Evolutionary conservation across 2,329 filamentous ascomycete genomes (phyloP), one percentile per base, ranked within the genome.

Genomic region (Fusarium cyanostomum): DNA sequence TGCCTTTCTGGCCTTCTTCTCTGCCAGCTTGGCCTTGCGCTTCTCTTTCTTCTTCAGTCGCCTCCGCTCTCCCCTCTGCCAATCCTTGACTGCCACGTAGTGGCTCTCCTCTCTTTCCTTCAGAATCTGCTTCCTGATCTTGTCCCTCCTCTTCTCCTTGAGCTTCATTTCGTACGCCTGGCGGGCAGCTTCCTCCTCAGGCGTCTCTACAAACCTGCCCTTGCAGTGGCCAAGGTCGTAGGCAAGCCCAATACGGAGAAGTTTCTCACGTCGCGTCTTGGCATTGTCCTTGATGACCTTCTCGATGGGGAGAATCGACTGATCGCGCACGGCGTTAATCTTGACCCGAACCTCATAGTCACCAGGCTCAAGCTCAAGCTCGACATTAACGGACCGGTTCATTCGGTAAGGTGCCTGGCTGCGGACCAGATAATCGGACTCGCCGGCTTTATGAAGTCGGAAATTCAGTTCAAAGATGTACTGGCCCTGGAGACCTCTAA

Each of bases 281-380:
- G 88, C 90, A 53, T 87, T 85, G 8, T 82, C 80, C 45, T 86
- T 84, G 21, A 94, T 85, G 2, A 90, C 86, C 33, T 92, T 84
- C 62, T 92, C 89, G 13, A 90, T 84, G 1, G 79, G 77, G 24
- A 79, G 52, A 2, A 78, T 81, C 1, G 79, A 75, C 8, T 82
- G 77, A 24, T 81, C 73, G n/a, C 89, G 85, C 15, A 82, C 83
- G 2, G 90, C 90, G 8, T 88, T 87, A 56, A 95, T 84, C 72
- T 91, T 92, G 74, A 94, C 84, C 18, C 92, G 81, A 5, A 96
- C 86, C 7, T 86, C 86, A 75, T 96, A 96, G 38, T 84, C 86
- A 10, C 92, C 92, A 0, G 89, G 84, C 16, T 91, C 87, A 24
- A 96, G 85, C 31, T 89, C 82, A 8, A 95, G 81, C 73, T 95